Conservation (phyloP, 148 eudicot species). For the Suaeda aralocaspica region DNA sequence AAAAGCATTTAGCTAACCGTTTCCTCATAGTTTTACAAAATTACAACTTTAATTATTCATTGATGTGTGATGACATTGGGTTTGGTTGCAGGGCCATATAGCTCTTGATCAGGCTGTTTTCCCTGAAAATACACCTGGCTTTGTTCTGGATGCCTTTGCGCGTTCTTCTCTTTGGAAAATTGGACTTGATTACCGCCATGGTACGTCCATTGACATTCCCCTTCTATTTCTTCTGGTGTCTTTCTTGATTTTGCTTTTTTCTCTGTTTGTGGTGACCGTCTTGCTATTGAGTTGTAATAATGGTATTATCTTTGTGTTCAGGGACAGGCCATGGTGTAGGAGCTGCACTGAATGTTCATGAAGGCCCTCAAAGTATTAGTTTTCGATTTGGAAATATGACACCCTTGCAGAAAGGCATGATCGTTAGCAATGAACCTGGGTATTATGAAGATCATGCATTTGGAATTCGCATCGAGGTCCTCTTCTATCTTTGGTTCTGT, state of each 20-base stretch:
- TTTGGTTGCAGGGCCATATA: constrained; percentile 80
- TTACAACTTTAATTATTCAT: too few relatives aligned
- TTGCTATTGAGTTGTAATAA: not conserved
- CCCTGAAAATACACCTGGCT: constrained; percentile 93
- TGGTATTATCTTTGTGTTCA: constrained; percentile 25
- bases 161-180: constrained; percentile 90
- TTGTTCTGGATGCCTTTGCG: constrained; percentile 96
- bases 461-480: constrained; percentile 95
- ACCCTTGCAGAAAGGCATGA: constrained; percentile 89
- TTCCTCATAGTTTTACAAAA: too few relatives aligned
- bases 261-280: not conserved
- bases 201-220: constrained; percentile 34
- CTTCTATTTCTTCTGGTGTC: not conserved
- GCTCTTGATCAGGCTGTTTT: constrained; percentile 95
- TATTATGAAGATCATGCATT: constrained; percentile 95
- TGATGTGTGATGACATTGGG: not conserved
- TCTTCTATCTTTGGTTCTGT: constrained; percentile 7
- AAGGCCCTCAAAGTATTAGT: constrained; percentile 98
- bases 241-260: constrained; percentile 12
- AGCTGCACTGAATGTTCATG: constrained; percentile 95
- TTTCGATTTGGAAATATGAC: constrained; percentile 82
- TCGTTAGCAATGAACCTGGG: constrained; percentile 99
- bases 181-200: constrained; percentile 98
- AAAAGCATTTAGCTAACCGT: too few relatives aligned
- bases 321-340: constrained; percentile 99